Percentiles rank a stretch among this genome's conserved stretches.
phyloP scores from a whole-genome alignment of 306 rosid species.

The Corylus heterophylla region DNA sequence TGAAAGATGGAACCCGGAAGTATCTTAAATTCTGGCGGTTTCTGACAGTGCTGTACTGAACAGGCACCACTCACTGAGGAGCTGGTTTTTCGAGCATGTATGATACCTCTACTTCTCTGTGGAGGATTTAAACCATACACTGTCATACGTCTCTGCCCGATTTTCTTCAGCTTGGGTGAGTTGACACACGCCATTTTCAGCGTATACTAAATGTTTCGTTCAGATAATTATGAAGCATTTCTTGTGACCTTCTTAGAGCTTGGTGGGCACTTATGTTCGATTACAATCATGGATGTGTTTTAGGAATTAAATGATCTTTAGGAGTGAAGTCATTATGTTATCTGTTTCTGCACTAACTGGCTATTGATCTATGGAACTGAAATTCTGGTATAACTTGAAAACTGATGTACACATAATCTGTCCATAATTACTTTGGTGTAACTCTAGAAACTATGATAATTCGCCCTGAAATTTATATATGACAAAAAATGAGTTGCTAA shows the following conservation, averaged over 20 bases:
- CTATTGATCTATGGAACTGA: background rate
- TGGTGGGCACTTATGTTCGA: background rate
- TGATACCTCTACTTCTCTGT: conserved; percentile 91
- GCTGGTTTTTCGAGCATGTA: conserved; percentile 94
- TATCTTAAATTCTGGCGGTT: background rate
- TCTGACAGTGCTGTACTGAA: conserved; percentile 29
- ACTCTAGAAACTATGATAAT: background rate
- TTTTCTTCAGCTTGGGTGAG: conserved; percentile 94
- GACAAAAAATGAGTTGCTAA: background rate
- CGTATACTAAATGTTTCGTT: conserved; percentile 17
- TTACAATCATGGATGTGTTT: conserved; percentile 5
- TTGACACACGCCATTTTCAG: conserved; percentile 20
- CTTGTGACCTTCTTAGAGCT: background rate
- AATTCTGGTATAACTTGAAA: background rate
- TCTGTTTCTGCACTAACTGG: conserved; percentile 3
- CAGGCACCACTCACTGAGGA: conserved; percentile 97
- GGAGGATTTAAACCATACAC: conserved; percentile 69
- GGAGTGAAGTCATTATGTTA: background rate
- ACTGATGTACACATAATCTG: background rate
- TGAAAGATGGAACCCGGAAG: background rate
- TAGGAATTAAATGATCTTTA: conserved; percentile 1
- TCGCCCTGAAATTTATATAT: background rate
- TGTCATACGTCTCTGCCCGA: conserved; percentile 70
- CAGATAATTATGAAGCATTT: conserved; percentile 3
- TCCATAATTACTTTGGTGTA: conserved; percentile 9